Evolutionary conservation across 2,329 filamentous ascomycete species (phyloP), one percentile per base, ranked within the genome.

Genomic region (Ophiocordyceps australis): DNA sequence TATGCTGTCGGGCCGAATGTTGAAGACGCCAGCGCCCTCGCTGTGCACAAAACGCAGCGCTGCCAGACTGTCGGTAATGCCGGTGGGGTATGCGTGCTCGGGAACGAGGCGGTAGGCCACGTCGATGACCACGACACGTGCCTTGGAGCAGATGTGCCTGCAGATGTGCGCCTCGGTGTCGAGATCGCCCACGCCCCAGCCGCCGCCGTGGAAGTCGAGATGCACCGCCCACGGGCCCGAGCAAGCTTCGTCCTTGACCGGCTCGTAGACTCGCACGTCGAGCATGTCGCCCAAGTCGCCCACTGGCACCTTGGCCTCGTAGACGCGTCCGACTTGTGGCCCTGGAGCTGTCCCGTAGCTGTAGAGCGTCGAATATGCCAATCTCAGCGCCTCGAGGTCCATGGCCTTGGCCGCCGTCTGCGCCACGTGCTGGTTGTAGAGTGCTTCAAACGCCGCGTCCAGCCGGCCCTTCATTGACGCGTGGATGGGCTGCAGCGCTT

Each of bases 71-170:
- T 66, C 62, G n/a, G 56, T 49, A 12, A 58, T 48, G 17, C 46
- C 47, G 10, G 50, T 49, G n/a, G 62, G 62, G 30, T 59, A 63
- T 5, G 53, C 41, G 32, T 52, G 38, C 37, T 65, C 59, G 7
- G 62, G 62, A 0, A 61, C 55, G 2, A 64, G 50, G 5, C 61
- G 52, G 35, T 65, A 67, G n/a, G 41, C 58, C 9, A 65, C 54
- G 34, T 62, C 56, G 28, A 67, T 47, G 16, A 65, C 57, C 10
- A 46, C 49, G 16, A 59, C 57, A 15, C 46, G 43, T 14, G 52
- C 52, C 23, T 50, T 43, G 16, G 46, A 42, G 39, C 52, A 58
- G 14, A 63, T 45, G 33, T 62, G 56, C 26, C 48, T 46, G 47
- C 57, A 61, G 28, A 62, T 54, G 33, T 59, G 51, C 4, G 50